phyloP scores from a whole-genome alignment of 352 stramenopile species.

The Phytophthora uliginosa region DNA sequence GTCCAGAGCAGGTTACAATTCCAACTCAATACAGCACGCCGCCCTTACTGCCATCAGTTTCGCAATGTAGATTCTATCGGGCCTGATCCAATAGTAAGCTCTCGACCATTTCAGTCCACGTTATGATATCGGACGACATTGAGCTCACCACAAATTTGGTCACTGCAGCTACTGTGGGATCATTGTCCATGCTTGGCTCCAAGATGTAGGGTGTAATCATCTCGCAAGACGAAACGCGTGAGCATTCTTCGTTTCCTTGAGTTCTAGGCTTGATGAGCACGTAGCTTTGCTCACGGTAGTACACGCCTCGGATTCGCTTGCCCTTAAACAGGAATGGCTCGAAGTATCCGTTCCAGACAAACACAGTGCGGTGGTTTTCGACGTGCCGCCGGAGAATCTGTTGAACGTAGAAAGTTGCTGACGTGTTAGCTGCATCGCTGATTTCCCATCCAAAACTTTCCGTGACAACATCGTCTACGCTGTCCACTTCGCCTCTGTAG shows the following conservation, averaged over 20 bases:
- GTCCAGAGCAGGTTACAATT: not conserved
- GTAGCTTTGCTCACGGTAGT: slow-evolving; percentile 62
- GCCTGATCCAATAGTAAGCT: slow-evolving; percentile 35
- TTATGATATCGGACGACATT: slow-evolving; percentile 37
- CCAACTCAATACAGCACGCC: not conserved
- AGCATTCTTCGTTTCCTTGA: slow-evolving; percentile 7
- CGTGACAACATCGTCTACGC: slow-evolving; percentile 48
- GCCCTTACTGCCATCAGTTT: not conserved
- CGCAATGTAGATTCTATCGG: slow-evolving; percentile 5
- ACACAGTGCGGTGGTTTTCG: slow-evolving; percentile 58
- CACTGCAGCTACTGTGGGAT: slow-evolving; percentile 37
- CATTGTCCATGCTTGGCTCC: slow-evolving; percentile 29
- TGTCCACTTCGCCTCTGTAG: slow-evolving; percentile 24
- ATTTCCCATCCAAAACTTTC: slow-evolving; percentile 66
- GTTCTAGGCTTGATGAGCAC: slow-evolving; percentile 53
- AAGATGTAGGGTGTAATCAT: slow-evolving; percentile 56
- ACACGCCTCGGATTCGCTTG: slow-evolving; percentile 45
- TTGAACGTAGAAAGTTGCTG: slow-evolving; percentile 54
- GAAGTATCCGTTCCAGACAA: slow-evolving; percentile 63
- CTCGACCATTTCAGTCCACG: slow-evolving; percentile 50
- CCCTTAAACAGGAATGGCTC: slow-evolving; percentile 58
- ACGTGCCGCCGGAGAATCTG: slow-evolving; percentile 60
- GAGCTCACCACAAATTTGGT: slow-evolving; percentile 51
- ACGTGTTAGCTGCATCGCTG: slow-evolving; percentile 44
- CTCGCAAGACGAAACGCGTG: slow-evolving; percentile 55